Evolutionary conservation across 176 grass and related monocot genomes (phyloP).

Genomic region (Tuctoria greenei): DNA sequence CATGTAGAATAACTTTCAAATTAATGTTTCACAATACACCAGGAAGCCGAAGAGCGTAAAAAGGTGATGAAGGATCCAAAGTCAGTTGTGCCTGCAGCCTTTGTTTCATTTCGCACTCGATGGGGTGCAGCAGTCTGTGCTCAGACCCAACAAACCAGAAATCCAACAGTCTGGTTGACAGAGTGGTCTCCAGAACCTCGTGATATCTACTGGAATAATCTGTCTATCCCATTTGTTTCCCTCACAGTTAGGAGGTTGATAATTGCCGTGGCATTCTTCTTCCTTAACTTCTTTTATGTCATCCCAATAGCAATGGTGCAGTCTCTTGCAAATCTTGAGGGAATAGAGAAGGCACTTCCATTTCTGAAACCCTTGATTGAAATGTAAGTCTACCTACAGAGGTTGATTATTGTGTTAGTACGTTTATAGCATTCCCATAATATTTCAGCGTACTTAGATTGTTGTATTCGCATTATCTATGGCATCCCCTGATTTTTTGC

Average conservation of each 20-base stretch:
- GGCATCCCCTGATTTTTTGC: conserved; percentile 29
- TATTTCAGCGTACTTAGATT: conserved; percentile 2
- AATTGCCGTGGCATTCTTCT: conserved; percentile 83
- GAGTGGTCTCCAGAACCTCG: conserved; percentile 97
- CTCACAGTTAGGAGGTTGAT: conserved; percentile 74
- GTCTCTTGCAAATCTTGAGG: conserved; percentile 84
- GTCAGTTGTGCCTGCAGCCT: conserved; percentile 70
- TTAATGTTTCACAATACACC: conserved; percentile 28
- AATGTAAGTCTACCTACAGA: conserved; percentile 49
- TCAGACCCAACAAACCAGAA: conserved; percentile 93
- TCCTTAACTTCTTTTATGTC: conserved; percentile 91
- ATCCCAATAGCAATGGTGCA: conserved; percentile 79
- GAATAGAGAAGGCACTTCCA: conserved; percentile 74
- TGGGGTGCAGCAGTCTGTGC: conserved; percentile 98
- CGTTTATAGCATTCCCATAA: background rate
- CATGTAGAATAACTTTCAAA: background rate
- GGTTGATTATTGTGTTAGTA: background rate
- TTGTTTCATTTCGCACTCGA: conserved; percentile 86
- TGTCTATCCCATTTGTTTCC: conserved; percentile 89
- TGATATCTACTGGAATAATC: conserved; percentile 91
- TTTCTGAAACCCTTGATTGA: conserved; percentile 85
- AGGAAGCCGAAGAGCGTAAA: conserved; percentile 77
- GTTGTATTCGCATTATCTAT: conserved; percentile 17
- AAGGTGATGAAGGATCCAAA: conserved; percentile 81
- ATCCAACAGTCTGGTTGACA: conserved; percentile 88